Conservation (phyloP, 2,329 filamentous ascomycete genomes). For the Claviceps spartinae region DNA sequence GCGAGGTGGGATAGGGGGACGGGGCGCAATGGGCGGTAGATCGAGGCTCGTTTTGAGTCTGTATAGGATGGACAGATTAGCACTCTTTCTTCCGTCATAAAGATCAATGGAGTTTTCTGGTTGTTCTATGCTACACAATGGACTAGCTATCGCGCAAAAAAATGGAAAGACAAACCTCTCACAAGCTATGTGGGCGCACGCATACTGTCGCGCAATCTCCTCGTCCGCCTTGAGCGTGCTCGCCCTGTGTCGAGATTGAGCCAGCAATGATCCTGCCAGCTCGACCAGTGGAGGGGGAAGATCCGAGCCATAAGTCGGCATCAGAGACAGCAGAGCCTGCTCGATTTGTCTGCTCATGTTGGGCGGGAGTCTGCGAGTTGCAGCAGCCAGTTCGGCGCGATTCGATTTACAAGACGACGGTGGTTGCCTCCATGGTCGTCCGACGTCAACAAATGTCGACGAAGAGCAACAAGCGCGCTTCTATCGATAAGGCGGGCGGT, state of each 20-base stretch:
- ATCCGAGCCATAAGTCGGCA: slow-evolving; percentile 57
- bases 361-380: neutral
- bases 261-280: slow-evolving; percentile 58
- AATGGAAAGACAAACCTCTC: slow-evolving; percentile 43
- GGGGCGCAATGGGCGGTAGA: slow-evolving; percentile 61
- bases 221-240: slow-evolving; percentile 71
- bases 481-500: no score
- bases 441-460: no score
- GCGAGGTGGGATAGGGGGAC: slow-evolving; percentile 64
- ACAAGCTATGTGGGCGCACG: slow-evolving; percentile 80
- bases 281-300: slow-evolving; percentile 58
- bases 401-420: neutral
- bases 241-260: slow-evolving; percentile 67
- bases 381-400: neutral
- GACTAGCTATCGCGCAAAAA: neutral
- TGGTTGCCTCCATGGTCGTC: no score
- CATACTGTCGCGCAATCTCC: slow-evolving; percentile 73
- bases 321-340: slow-evolving; percentile 56
- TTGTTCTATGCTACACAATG: no score
- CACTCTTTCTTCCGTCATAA: neutral
- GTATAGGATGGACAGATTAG: neutral
- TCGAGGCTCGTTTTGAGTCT: slow-evolving; percentile 65
- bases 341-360: slow-evolving; percentile 63
- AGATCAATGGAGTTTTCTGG: no score
- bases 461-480: no score